Evolutionary conservation across 2,329 filamentous ascomycete genomes (phyloP).

Genomic region (Rugonectria rugulosa): DNA sequence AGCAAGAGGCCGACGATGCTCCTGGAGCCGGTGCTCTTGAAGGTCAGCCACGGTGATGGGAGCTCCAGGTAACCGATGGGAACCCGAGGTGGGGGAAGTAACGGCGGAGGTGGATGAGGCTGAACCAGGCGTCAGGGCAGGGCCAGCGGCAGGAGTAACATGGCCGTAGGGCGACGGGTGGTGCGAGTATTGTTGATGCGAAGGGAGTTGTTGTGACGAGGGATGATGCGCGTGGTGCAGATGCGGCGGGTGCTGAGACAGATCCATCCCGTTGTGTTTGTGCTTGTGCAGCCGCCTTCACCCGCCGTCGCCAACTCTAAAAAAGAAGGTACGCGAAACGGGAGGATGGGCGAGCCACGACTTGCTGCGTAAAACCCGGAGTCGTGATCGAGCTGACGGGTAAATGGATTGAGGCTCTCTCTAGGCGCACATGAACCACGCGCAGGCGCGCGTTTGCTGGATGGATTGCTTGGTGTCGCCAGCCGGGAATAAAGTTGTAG

Average conservation of each 20-base stretch:
- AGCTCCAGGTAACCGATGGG: constrained; percentile 35
- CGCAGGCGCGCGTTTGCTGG: constrained; percentile 9
- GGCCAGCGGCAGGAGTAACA: constrained; percentile 26
- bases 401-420: constrained; percentile 16
- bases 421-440: constrained; percentile 16
- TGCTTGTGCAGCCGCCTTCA: constrained; percentile 19
- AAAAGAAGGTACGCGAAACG: neutral
- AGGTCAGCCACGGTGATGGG: constrained; percentile 24
- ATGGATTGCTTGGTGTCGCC: constrained; percentile 20
- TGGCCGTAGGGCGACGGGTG: constrained; percentile 33
- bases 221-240: constrained; percentile 35
- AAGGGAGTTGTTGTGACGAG: constrained; percentile 26
- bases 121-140: constrained; percentile 38
- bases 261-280: constrained; percentile 33
- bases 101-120: constrained; percentile 33
- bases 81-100: constrained; percentile 38
- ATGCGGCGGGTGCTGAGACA: constrained; percentile 38
- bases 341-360: constrained; percentile 13
- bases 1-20: constrained; percentile 30
- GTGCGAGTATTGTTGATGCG: constrained; percentile 16
- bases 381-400: neutral
- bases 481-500: constrained; percentile 30
- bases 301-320: constrained; percentile 16
- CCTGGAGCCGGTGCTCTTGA: constrained; percentile 21
- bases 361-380: constrained; percentile 1